Conservation (phyloP, 2,329 filamentous ascomycete species). For the Camillea tinctor region DNA sequence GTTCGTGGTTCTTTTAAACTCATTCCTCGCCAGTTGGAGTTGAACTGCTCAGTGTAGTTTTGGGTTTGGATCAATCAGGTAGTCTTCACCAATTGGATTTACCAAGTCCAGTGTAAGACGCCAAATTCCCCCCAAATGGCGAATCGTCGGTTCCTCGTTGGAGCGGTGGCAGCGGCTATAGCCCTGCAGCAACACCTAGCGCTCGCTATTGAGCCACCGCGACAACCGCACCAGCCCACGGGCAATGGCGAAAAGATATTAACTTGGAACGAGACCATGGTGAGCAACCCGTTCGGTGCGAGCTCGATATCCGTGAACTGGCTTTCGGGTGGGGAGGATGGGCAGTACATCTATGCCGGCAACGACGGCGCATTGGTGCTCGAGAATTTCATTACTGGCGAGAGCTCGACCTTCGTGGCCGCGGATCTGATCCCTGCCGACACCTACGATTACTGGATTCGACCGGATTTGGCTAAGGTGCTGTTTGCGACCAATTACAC, state of each 20-base stretch:
- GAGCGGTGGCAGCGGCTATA: conserved; percentile 3
- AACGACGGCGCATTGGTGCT: conserved; percentile 55
- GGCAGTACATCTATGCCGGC: conserved; percentile 56
- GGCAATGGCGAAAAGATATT: conserved; percentile 57
- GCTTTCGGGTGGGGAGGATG: conserved; percentile 59
- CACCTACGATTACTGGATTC: conserved; percentile 60
- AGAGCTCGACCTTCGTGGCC: conserved; percentile 56
- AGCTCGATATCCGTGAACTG: conserved; percentile 52
- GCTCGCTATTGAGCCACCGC: conserved; percentile 47
- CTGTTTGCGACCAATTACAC: conserved; percentile 65
- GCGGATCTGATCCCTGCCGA: conserved; percentile 56
- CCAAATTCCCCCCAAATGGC: conserved; percentile 5
- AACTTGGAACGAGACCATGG: conserved; percentile 60
- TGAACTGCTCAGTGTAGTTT: too few species aligned
- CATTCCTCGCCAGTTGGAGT: not conserved
- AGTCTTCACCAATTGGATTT: not conserved
- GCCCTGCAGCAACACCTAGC: conserved; percentile 16
- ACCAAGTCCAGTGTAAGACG: not conserved
- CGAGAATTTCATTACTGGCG: conserved; percentile 59
- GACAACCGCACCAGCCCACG: conserved; percentile 53
- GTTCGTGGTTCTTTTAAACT: not conserved
- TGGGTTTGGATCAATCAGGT: not conserved
- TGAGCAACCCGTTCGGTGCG: conserved; percentile 43
- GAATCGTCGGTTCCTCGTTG: conserved; percentile 11
- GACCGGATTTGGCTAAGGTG: conserved; percentile 56